phyloP scores from a whole-genome alignment of 2,329 filamentous ascomycete genomes.

The Sporothrix brasiliensis region DNA sequence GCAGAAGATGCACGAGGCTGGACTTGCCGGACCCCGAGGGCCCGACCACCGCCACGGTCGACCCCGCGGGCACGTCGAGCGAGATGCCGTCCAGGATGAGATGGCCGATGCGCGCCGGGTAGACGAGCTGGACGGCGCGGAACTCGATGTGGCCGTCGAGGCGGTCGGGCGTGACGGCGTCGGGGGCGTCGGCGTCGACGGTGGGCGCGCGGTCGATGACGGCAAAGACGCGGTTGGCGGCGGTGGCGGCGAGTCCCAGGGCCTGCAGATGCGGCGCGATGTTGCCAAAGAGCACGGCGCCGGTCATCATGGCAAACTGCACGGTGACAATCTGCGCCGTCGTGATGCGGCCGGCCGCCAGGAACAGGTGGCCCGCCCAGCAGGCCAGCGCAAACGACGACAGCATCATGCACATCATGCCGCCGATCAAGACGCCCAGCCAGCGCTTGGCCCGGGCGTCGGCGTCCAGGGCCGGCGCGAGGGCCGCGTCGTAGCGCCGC shows the following conservation, averaged over 20 bases:
- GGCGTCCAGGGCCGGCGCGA: neutral
- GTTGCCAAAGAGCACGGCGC: conserved; percentile 19
- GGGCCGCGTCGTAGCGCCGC: conserved; percentile 7
- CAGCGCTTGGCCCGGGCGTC: conserved; percentile 1
- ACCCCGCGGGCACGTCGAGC: neutral
- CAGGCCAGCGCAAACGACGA: conserved; percentile 23
- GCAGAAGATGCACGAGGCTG: conserved; percentile 87
- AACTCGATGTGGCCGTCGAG: neutral
- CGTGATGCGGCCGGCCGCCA: conserved; percentile 17
- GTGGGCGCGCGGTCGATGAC: neutral
- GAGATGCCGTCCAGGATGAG: neutral
- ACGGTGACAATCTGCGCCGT: conserved; percentile 22
- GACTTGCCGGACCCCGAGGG: conserved; percentile 86
- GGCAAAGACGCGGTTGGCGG: conserved; percentile 5
- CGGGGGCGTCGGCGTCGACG: neutral
- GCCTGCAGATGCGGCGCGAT: conserved; percentile 24
- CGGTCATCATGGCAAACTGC: conserved; percentile 20
- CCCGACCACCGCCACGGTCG: conserved; percentile 19
- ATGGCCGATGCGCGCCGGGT: neutral
- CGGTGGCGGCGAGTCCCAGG: conserved; percentile 2
- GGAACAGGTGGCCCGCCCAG: conserved; percentile 22
- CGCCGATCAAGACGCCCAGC: conserved; percentile 18
- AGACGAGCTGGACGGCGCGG: neutral
- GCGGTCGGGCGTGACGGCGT: neutral
- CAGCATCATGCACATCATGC: conserved; percentile 23